A percentile compares a stretch with the other conserved stretches of the same genome.
These are phyloP conservation scores for Trichoderma citrinoviride DNA, from an alignment of 2,329 filamentous ascomycete species.

Conservation along the genomic window DNA sequence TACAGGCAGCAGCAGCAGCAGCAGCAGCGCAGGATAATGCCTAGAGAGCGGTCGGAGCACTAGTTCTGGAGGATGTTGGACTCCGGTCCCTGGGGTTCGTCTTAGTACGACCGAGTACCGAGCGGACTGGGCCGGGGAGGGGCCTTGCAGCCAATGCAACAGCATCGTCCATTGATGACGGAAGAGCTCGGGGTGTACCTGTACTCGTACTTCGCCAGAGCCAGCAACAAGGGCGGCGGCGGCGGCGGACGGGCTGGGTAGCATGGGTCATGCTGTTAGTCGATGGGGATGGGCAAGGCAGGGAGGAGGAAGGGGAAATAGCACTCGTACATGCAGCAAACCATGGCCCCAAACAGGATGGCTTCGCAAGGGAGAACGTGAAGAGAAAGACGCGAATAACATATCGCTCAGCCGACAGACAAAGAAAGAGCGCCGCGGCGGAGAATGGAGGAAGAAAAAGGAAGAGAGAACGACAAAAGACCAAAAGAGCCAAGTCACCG, in stretches of 20 bases:
- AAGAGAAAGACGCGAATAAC: neutral
- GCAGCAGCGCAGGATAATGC: neutral
- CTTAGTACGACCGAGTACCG: conserved; percentile 5
- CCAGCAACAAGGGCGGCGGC: neutral
- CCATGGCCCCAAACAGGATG: neutral
- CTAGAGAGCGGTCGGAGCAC: neutral
- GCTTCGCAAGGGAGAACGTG: neutral
- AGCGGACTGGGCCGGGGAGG: neutral
- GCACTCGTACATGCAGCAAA: too few relatives aligned
- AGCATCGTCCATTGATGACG: neutral
- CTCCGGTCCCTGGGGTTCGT: neutral
- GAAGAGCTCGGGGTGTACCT: neutral
- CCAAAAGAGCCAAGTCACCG: too few relatives aligned
- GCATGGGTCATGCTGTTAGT: neutral
- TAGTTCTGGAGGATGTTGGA: neutral
- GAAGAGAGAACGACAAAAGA: neutral
- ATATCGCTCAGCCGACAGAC: neutral
- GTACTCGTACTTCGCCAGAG: neutral
- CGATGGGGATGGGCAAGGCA: neutral
- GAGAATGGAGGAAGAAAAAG: neutral
- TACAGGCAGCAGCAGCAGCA: neutral
- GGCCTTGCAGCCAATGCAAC: neutral
- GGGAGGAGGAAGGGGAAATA: neutral
- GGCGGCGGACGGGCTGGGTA: neutral
- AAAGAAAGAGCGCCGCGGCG: neutral